Conservation (phyloP, 2,329 filamentous ascomycete genomes). For the Fusarium falciforme region DNA sequence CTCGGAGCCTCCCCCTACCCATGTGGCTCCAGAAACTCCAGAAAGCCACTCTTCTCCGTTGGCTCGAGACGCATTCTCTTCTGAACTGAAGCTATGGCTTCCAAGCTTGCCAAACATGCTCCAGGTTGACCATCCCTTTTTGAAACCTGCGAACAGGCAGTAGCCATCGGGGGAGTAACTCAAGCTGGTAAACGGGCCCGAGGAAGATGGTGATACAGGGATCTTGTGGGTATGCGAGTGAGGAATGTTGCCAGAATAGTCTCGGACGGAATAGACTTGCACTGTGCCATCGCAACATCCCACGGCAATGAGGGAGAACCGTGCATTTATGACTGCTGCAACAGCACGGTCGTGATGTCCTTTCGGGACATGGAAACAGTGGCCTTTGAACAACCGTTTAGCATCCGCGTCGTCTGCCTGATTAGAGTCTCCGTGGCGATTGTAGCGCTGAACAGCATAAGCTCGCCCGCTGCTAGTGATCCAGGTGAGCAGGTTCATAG, state of each 20-base stretch:
- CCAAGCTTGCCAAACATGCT: conserved; percentile 95
- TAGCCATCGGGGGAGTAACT: conserved; percentile 96
- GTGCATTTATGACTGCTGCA: conserved; percentile 87
- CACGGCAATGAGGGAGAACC: conserved; percentile 92
- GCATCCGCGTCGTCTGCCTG: conserved; percentile 59
- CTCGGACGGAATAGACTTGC: conserved; percentile 89
- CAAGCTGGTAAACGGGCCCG: conserved; percentile 79
- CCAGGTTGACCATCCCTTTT: conserved; percentile 95
- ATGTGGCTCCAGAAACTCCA: conserved; percentile 81
- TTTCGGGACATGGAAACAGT: conserved; percentile 86
- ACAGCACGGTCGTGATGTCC: conserved; percentile 70
- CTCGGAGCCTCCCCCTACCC: conserved; percentile 90
- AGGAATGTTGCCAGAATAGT: conserved; percentile 93
- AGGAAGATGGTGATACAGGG: conserved; percentile 73
- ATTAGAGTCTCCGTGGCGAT: conserved; percentile 51
- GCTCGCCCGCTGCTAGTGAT: conserved; percentile 87
- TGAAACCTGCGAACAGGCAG: conserved; percentile 92
- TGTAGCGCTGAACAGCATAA: conserved; percentile 87
- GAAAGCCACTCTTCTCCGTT: conserved; percentile 89
- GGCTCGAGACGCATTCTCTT: conserved; percentile 69
- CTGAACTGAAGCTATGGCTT: conserved; percentile 83
- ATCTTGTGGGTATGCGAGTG: conserved; percentile 82
- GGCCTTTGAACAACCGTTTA: conserved; percentile 84
- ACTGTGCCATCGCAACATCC: conserved; percentile 84
- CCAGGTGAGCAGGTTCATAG: conserved; percentile 97